Evolutionary conservation across 176 grass and related monocot genomes (phyloP), one percentile per base, ranked within the genome.

Genomic region (Poa pratensis): DNA sequence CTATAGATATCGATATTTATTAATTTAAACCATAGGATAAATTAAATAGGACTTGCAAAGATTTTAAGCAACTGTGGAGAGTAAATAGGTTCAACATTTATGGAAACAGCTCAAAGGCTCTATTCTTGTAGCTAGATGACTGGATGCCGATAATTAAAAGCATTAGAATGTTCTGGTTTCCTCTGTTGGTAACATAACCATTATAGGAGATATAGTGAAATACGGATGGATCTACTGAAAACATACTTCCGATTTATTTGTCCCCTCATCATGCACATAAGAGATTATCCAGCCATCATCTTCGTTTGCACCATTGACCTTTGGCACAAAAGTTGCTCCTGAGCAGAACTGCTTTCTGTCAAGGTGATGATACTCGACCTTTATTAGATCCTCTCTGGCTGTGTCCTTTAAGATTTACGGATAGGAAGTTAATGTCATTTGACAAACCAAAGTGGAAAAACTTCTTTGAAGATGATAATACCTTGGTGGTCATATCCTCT

Each of bases 281-380:
- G 85, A 76, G 12, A 87, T 9, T 76, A 87, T 57, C 78, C 78
- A 87, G 4, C 85, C 85, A 45, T 87, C 85, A 68, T 76, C 78
- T 45, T 87, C 78, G 2, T 46, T 20, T 15, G 17, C 26, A 23
- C 48, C 78, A 9, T 35, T 49, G 32, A 27, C 45, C 73, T 43
- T 87, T 18, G 69, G 70, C 20, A 87, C 78, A 82, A 87, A 87
- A 46, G 70, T 55, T 82, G 78, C 70, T 76, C 85, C 85, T 6
- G 78, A 76, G 79, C 78, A 87, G 17, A 87, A 81, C 14, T 87
- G 58, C 23, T 81, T 81, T 81, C 22, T 81, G 2, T 43, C 58
- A 76, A 87, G 78, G 43, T 67, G 28, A 72, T 81, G 78, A 27
- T 81, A 64, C 55, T 81, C 55, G 1, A 76, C 68, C 14, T 66